A percentile compares a stretch with the other conserved stretches of the same genome.
Conservation (phyloP, 192 early-diverging fungal genomes). For the Oehlia diaphana region DNA sequence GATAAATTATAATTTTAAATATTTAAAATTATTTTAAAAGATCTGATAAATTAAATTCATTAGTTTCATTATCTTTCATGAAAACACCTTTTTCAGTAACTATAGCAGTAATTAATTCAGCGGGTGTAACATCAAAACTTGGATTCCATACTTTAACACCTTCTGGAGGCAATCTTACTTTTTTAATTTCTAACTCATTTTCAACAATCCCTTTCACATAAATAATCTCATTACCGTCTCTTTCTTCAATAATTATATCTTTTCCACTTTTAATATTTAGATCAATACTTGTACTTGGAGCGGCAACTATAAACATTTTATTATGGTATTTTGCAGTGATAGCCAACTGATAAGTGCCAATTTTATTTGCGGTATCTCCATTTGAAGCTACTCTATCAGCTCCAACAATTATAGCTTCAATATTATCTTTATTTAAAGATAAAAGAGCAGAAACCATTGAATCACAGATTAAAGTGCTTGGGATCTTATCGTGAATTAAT, state of each 20-base stretch:
- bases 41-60: constrained; percentile 54
- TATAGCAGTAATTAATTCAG: constrained; percentile 82
- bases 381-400: constrained; percentile 96
- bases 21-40: constrained; percentile 33
- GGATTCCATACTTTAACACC: constrained; percentile 96
- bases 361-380: constrained; percentile 98
- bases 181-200: constrained; percentile 30
- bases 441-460: constrained; percentile 88
- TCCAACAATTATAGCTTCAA: constrained; percentile 91
- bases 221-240: constrained; percentile 73
- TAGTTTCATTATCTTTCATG: constrained; percentile 48
- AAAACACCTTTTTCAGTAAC: constrained; percentile 90
- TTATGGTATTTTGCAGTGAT: constrained; percentile 85
- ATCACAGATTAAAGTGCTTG: constrained; percentile 88
- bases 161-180: constrained; percentile 77
- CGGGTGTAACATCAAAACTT: constrained; percentile 94
- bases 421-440: constrained; percentile 45
- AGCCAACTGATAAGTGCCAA: constrained; percentile 97
- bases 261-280: constrained; percentile 64
- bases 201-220: constrained; percentile 27
- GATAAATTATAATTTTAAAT: too few relatives aligned
- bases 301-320: constrained; percentile 93
- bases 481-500: constrained; percentile 89
- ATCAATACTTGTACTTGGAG: constrained; percentile 91
- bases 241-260: constrained; percentile 87